Percentiles rank a stretch among this genome's conserved stretches.
phyloP scores from a whole-genome alignment of 441 rosid species.

The Jatropha podagrica region DNA sequence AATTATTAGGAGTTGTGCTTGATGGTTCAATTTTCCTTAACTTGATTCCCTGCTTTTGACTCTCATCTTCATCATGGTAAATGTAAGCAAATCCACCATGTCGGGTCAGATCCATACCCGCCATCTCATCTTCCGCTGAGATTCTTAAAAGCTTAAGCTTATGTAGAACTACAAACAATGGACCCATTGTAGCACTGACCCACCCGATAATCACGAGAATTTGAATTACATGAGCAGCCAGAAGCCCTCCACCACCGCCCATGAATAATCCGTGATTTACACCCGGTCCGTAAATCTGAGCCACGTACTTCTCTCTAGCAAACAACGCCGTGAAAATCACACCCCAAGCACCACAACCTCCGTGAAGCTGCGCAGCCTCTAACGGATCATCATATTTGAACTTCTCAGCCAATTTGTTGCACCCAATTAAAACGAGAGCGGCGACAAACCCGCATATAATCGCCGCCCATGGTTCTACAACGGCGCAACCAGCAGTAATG shows the following conservation, averaged over 20 bases:
- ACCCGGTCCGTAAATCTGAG: conserved; percentile 46
- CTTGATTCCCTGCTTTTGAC: conserved; percentile 33
- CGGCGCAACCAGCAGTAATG: conserved; percentile 75
- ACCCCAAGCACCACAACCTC: conserved; percentile 94
- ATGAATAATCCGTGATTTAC: conserved; percentile 63
- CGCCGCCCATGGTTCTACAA: conserved; percentile 92
- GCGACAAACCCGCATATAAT: conserved; percentile 74
- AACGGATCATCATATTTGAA: conserved; percentile 65
- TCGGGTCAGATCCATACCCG: conserved; percentile 82
- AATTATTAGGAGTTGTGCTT: conserved; percentile 18
- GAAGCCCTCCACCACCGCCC: conserved; percentile 85
- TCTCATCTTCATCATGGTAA: conserved; percentile 61
- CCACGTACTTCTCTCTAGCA: conserved; percentile 56
- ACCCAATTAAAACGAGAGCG: conserved; percentile 56
- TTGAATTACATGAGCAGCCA: conserved; percentile 73
- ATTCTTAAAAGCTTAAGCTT: conserved; percentile 58
- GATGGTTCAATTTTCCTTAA: conserved; percentile 42
- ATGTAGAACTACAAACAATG: conserved; percentile 55
- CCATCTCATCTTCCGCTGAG: conserved; percentile 72
- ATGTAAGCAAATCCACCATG: conserved; percentile 78
- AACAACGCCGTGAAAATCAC: conserved; percentile 73
- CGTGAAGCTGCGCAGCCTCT: conserved; percentile 84
- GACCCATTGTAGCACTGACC: conserved; percentile 91
- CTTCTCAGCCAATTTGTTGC: conserved; percentile 66
- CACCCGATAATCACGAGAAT: conserved; percentile 66